Evolutionary conservation across 2,329 filamentous ascomycete species (phyloP).

Genomic region (Teratosphaeria pseudoeucalypti): DNA sequence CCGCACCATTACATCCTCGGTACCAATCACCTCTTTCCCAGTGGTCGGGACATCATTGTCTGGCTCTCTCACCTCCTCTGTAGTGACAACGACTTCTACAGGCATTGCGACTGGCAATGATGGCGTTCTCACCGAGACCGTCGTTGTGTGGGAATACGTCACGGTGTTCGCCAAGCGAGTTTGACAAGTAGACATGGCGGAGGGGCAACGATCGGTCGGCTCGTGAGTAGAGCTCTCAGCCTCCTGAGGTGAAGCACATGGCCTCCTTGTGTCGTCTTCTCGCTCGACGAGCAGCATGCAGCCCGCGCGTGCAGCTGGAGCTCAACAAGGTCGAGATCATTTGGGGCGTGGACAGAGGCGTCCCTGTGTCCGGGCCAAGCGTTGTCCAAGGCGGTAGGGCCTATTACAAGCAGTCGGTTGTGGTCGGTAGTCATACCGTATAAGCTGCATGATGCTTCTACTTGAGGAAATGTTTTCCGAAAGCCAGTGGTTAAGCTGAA

Average conservation of each 20-base stretch:
- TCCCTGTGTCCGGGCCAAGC: too few species aligned
- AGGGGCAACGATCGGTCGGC: neutral
- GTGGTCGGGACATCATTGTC: neutral
- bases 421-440: too few species aligned
- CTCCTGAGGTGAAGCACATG: neutral
- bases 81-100: neutral
- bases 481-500: neutral
- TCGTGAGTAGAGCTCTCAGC: neutral
- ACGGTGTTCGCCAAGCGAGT: neutral
- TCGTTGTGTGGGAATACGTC: neutral
- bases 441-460: too few species aligned
- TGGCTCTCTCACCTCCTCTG: neutral
- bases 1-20: neutral
- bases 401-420: too few species aligned
- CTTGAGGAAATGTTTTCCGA: neutral
- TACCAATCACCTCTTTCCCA: neutral
- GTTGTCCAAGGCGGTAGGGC: too few species aligned
- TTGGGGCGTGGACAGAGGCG: too few species aligned
- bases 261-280: neutral
- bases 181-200: neutral
- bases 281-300: too few species aligned
- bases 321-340: too few species aligned
- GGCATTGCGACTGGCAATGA: neutral
- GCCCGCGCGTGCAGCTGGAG: too few species aligned
- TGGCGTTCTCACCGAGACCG: neutral